These are phyloP conservation scores for Rhododendron henanense DNA, from an alignment of 148 eudicot species.

Conservation along the genomic window DNA sequence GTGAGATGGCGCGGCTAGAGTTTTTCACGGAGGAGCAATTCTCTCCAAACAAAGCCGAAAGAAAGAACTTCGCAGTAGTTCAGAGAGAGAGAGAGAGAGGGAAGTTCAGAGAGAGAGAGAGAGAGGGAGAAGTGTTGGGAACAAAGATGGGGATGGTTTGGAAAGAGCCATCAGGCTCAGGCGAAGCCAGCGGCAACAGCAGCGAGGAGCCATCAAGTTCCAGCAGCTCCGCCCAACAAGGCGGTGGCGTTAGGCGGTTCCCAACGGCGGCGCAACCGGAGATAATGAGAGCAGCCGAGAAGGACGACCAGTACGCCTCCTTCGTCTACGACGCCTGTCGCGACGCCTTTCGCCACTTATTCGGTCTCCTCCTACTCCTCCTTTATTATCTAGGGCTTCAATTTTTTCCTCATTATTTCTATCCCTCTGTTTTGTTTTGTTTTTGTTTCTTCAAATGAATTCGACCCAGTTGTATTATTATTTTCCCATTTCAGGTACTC, in stretches of 20 bases:
- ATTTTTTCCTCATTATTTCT: background rate
- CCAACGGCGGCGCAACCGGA: constrained; percentile 95
- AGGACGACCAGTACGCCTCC: constrained; percentile 93
- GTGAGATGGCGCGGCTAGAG: no score
- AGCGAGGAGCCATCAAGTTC: constrained; percentile 17
- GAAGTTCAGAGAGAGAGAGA: background rate
- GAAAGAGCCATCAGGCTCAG: background rate
- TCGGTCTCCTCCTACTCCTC: constrained; percentile 37
- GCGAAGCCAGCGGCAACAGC: background rate
- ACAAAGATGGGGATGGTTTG: background rate
- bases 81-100: background rate
- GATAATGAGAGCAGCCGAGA: constrained; percentile 97
- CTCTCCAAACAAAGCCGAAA: no score
- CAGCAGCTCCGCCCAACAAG: constrained; percentile 5
- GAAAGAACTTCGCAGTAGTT: no score
- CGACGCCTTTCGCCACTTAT: constrained; percentile 94
- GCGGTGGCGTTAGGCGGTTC: constrained; percentile 39
- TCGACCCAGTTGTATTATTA: background rate
- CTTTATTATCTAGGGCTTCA: background rate
- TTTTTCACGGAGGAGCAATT: no score
- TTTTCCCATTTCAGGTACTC: constrained; percentile 53
- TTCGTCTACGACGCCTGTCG: constrained; percentile 93
- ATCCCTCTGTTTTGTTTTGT: background rate
- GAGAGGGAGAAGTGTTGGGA: background rate
- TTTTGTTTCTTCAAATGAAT: background rate